Evolutionary conservation across 805 yeast species (phyloP).

Genomic region (Naumovozyma baii): DNA sequence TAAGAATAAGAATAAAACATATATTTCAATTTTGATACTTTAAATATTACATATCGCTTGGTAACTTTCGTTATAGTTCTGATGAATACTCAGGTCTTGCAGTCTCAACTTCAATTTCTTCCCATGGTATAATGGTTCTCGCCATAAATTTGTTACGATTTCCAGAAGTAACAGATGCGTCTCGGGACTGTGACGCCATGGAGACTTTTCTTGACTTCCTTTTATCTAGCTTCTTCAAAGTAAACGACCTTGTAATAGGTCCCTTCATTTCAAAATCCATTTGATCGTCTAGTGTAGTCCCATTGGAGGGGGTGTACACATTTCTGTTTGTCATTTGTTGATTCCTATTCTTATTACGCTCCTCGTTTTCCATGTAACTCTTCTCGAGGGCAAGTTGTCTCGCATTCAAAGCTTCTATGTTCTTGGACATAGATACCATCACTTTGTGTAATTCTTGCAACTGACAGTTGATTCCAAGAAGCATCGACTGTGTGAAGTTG

Average conservation of each 20-base stretch:
- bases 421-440: constrained; percentile 13
- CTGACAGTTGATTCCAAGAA: constrained; percentile 4
- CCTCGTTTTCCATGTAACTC: neutral
- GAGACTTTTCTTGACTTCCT: neutral
- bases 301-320: constrained; percentile 3
- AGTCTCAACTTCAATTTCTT: constrained; percentile 12
- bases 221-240: constrained; percentile 3
- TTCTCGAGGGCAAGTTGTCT: constrained; percentile 13
- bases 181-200: constrained; percentile 1
- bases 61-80: too few relatives aligned
- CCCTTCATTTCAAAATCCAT: constrained; percentile 3
- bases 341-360: neutral
- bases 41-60: too few relatives aligned
- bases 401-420: constrained; percentile 9
- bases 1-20: too few relatives aligned
- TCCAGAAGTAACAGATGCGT: neutral
- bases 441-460: constrained; percentile 15
- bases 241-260: constrained; percentile 9
- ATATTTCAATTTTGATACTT: too few relatives aligned
- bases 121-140: constrained; percentile 27
- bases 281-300: constrained; percentile 9
- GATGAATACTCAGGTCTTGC: constrained; percentile 3
- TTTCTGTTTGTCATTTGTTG: neutral
- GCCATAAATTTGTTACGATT: neutral
- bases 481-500: neutral